phyloP scores from a whole-genome alignment of 2,329 filamentous ascomycete species.

The Aspergillus aculeatus region DNA sequence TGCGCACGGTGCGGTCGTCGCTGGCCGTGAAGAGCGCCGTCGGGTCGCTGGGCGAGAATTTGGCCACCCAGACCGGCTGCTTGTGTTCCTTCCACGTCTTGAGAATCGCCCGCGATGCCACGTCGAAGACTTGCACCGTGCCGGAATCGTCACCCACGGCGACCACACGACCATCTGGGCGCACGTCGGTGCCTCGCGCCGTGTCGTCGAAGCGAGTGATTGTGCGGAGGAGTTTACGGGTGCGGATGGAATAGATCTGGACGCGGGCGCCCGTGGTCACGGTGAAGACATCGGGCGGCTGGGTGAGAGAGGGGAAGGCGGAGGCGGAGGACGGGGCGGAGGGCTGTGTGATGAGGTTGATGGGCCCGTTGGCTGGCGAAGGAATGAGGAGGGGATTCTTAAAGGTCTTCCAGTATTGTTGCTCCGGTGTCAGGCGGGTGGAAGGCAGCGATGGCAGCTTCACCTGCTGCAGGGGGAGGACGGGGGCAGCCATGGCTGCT shows the following conservation, averaged over 20 bases:
- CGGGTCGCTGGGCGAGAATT: slow-evolving; percentile 85
- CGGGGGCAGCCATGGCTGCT: slow-evolving; percentile 74
- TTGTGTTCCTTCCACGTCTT: slow-evolving; percentile 95
- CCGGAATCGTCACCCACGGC: slow-evolving; percentile 90
- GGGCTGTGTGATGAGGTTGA: slow-evolving; percentile 84
- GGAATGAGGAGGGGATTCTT: slow-evolving; percentile 87
- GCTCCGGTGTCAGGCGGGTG: slow-evolving; percentile 77
- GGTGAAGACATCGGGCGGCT: slow-evolving; percentile 66
- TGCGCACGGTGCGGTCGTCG: slow-evolving; percentile 86
- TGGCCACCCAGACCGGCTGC: slow-evolving; percentile 88
- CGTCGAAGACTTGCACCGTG: slow-evolving; percentile 91
- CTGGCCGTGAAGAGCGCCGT: slow-evolving; percentile 85
- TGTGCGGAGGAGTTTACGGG: slow-evolving; percentile 87
- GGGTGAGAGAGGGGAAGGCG: slow-evolving; percentile 44
- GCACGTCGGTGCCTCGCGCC: slow-evolving; percentile 83
- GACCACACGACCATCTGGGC: slow-evolving; percentile 82
- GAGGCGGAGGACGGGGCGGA: slow-evolving; percentile 46
- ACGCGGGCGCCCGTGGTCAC: slow-evolving; percentile 93
- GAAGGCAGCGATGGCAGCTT: slow-evolving; percentile 81
- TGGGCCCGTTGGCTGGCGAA: slow-evolving; percentile 82
- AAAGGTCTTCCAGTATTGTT: slow-evolving; percentile 95
- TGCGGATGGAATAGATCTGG: slow-evolving; percentile 90
- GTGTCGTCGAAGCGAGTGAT: slow-evolving; percentile 92
- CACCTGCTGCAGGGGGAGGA: slow-evolving; percentile 74
- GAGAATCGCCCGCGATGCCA: slow-evolving; percentile 82